Conservation (phyloP, 495 filamentous ascomycete genomes). For the Annulohypoxylon moriforme region DNA sequence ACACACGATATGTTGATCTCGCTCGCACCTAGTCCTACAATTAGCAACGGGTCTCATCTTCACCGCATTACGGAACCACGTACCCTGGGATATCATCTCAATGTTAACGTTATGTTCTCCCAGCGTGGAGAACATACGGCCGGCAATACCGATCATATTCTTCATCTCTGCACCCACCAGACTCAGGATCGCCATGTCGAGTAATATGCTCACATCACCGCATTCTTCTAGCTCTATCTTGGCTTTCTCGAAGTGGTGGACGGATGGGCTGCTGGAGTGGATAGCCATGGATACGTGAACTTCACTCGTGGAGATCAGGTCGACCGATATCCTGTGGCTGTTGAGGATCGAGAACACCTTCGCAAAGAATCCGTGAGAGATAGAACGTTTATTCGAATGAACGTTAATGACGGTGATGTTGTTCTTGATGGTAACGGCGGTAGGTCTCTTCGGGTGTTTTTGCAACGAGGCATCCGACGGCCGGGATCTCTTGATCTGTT, state of each 20-base stretch:
- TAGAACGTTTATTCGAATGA: constrained; percentile 85
- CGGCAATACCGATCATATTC: constrained; percentile 90
- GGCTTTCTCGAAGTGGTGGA: constrained; percentile 72
- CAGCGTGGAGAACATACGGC: constrained; percentile 88
- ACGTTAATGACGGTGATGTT: constrained; percentile 94
- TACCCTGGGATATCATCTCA: constrained; percentile 98
- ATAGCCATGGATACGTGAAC: constrained; percentile 97
- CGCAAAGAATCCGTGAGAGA: constrained; percentile 91
- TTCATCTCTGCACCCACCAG: constrained; percentile 95
- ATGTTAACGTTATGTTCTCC: constrained; percentile 91
- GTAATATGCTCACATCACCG: constrained; percentile 85
- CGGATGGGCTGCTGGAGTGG: constrained; percentile 77
- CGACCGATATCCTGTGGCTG: constrained; percentile 81
- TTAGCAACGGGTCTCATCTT: constrained; percentile 37
- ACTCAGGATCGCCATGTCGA: constrained; percentile 90
- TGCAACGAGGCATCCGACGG: constrained; percentile 56
- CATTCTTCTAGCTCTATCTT: constrained; percentile 76
- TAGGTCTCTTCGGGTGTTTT: constrained; percentile 75
- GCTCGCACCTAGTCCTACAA: constrained; percentile 76
- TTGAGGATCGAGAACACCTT: constrained; percentile 89
- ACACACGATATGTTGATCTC: constrained; percentile 99
- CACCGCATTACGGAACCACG: constrained; percentile 36
- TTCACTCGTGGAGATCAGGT: constrained; percentile 93
- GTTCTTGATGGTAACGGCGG: constrained; percentile 95
- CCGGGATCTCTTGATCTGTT: constrained; percentile 58